Evolutionary conservation across 768 basidiomycete species (phyloP), one percentile per base, ranked within the genome.

Genomic region (Auriscalpium microsporum): DNA sequence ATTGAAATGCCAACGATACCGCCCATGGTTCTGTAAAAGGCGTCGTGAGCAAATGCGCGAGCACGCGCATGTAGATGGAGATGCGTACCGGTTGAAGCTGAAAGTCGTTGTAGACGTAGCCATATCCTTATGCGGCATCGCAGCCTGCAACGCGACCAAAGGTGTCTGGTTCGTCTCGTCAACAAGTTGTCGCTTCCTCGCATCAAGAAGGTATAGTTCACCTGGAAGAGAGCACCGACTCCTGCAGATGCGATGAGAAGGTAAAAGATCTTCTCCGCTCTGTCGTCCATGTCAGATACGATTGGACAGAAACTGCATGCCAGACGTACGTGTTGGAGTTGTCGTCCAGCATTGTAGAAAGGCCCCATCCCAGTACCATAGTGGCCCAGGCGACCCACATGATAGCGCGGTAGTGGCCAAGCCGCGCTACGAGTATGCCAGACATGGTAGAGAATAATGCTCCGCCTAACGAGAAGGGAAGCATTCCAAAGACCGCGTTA

Each of bases 91-190:
- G 59, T 90, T 71, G 63, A 92, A 83, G 17, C 79, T 77, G 63
- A 84, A 85, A 0, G 81, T 82, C 0, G 78, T 72, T 0, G 89
- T 89, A 52, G 80, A 81, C 3, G 89, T 89, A 4, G 88, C 87
- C 87, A 92, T 88, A 59, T 90, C 87, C 62, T 82, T 83, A 16
- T 87, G 64, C 1, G 90, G 90, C 88, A 93, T 93, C 0, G 88
- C 84, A 1, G 88, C 87, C 68, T 92, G 90, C 10, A 92, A 69
- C 11, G 76, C 86, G 49, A 90, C 80, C 6, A 89, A 68, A 0
- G 87, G 87, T 7, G 75, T 74, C 40, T 42, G n/a, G n/a, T 13
- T 11, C 40, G 40, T 42, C 13, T 7, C 3, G 40, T 42, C 40
- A 42, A 17, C 13, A 42, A 28, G 23, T 28, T 5, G 23, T 28